Evolutionary conservation across 2,329 filamentous ascomycete genomes (phyloP), one percentile per base, ranked within the genome.

Genomic region (Microdochium nivale): DNA sequence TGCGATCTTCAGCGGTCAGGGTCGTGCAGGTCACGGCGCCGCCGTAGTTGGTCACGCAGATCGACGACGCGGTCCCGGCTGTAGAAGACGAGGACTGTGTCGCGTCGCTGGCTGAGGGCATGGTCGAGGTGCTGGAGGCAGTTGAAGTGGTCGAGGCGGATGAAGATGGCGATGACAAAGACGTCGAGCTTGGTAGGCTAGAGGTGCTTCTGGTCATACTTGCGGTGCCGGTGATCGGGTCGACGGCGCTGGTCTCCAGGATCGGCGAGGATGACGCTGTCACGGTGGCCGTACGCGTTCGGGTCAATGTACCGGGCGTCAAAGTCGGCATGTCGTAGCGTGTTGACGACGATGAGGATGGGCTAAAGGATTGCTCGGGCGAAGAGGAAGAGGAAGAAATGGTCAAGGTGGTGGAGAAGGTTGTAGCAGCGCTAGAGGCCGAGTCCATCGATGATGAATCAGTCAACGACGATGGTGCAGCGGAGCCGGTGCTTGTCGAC

Each of bases 121-220:
- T 10, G 19, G 4, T 46, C 43, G 19, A 23, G 43, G 43, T 24
- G 4, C 5, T 46, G 19, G 21, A 21, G 16, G 19, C 21, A 19
- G 21, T 46, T 9, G 43, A 11, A 4, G 43, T 11, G 43, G 7
- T 44, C 19, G 37, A 44, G 16, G n/a, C 9, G 16, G 16, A 44
- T 19, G n/a, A 19, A 8, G 37, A 10, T 7, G 37, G 21, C 8
- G 37, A 44, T 7, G 37, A 44, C 9, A n/a, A 44, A 19, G 37
- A 19, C 21, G 16, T n/a, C 37, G 37, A 54, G 50, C 21, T 16
- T n/a, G 16, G 25, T 33, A 37, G 35, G 13, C 52, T 53, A 9
- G 53, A n/a, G n/a, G n/a, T 21, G 11, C 53, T 60, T 35, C 50
- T 50, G 23, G 57, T 56, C 47, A 50, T 53, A 14, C 51, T 53